Conservation (phyloP, 768 basidiomycete species). For the Megacollybia marginata region DNA sequence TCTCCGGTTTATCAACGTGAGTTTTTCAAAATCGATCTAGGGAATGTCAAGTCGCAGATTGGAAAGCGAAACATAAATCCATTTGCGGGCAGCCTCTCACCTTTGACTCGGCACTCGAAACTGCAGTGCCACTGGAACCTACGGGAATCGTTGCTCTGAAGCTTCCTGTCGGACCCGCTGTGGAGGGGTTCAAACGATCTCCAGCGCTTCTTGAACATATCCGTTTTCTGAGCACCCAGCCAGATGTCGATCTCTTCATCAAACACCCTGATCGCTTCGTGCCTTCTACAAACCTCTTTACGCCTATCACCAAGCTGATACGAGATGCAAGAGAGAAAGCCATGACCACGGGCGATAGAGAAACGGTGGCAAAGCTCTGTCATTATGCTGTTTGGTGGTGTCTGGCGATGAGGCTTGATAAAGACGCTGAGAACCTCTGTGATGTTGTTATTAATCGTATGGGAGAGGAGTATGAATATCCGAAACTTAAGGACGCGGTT, state of each 20-base stretch:
- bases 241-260: background rate
- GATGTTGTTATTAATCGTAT: conserved; percentile 4
- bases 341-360: conserved; percentile 7
- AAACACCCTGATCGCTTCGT: background rate
- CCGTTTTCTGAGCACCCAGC: background rate
- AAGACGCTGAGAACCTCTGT: background rate
- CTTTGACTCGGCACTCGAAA: conserved; percentile 6
- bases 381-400: conserved; percentile 8
- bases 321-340: conserved; percentile 8
- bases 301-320: background rate
- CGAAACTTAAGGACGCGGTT: conserved; percentile 3
- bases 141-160: background rate
- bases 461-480: conserved; percentile 4
- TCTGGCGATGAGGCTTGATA: background rate
- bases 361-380: conserved; percentile 2
- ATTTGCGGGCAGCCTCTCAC: conserved; percentile 12
- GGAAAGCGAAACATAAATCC: conserved; percentile 9
- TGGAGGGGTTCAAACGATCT: background rate
- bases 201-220: conserved; percentile 1
- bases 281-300: background rate
- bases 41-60: conserved; percentile 11
- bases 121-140: background rate
- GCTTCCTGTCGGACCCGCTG: background rate
- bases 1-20: background rate
- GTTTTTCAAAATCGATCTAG: conserved; percentile 3